Base-by-base conservation (phyloP, 139 green algal genomes). In the Chlamydomonas eustigma region DNA sequence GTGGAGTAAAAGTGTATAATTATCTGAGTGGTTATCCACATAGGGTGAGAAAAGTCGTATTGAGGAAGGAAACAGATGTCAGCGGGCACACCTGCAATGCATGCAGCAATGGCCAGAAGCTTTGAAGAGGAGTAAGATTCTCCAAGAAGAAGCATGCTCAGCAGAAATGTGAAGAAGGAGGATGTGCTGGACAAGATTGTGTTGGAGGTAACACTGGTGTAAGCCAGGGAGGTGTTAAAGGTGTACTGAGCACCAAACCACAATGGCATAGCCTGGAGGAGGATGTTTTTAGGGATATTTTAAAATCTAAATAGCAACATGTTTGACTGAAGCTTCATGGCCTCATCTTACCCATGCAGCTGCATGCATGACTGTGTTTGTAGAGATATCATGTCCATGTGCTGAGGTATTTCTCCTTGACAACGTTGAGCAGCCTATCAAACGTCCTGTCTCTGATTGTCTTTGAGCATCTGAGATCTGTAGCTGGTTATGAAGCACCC, bases 181-280 rank as follows among this genome's bases (percentile, higher is more conserved):
- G 91, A 92, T 32, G 90, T 87, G n/a, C 87, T 94, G 63, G 84
- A 93, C 3, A 98, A 82, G 44, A 98, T 95, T 35, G 94, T 98
- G 87, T 98, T 98, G 78, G 84, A 93, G 2, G 92, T 98, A n/a
- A 99, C 94, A 28, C 81, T 90, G 1, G 95, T 98, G 44, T 81
- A 52, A 6, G 70, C 50, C 50, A 99, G 84, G 2, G 86, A 94
- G 24, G 77, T 22, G 74, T 97, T 98, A 88, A 98, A 99, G 31
- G 87, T 86, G 5, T 91, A 79, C 84, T 99, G 95, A 0, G 94
- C 95, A 1, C 86, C 3, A 78, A 97, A 98, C 94, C 93, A 99
- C 3, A 98, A 67, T 2, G 92, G 91, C 1, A 84, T 88, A 22
- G 97, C 78, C 85, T 90, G 52, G 4, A 31, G 52, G n/a, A n/a